Evolutionary conservation across 805 yeast genomes (phyloP).

Genomic region (Ogataea kodamae): DNA sequence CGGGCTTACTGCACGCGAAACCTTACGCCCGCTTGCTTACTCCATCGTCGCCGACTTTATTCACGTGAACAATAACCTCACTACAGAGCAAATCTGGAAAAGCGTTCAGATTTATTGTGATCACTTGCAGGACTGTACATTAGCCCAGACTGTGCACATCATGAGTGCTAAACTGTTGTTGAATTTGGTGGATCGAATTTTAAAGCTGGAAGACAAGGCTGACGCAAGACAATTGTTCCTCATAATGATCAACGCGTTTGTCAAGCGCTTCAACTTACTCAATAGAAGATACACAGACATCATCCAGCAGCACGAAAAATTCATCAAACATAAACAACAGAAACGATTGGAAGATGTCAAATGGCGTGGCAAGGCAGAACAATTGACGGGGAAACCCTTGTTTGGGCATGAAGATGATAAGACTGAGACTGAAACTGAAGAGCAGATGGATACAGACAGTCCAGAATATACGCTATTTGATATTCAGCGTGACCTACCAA

Average conservation of each 20-base stretch:
- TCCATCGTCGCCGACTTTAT: conserved; percentile 94
- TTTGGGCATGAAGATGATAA: conserved; percentile 19
- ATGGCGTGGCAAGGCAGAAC: conserved; percentile 39
- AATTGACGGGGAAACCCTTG: conserved; percentile 26
- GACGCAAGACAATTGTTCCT: conserved; percentile 83
- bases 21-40: conserved; percentile 88
- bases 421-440: conserved; percentile 5
- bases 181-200: conserved; percentile 83
- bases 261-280: conserved; percentile 71
- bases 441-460: conserved; percentile 19
- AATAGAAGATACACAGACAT: conserved; percentile 69
- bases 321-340: conserved; percentile 41
- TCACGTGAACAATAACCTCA: conserved; percentile 82
- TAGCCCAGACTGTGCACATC: conserved; percentile 88
- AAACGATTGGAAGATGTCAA: conserved; percentile 41
- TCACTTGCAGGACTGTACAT: conserved; percentile 72
- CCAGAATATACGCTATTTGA: conserved; percentile 41
- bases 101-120: conserved; percentile 81
- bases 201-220: conserved; percentile 73
- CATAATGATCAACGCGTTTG: conserved; percentile 83
- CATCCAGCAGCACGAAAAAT: conserved; percentile 55
- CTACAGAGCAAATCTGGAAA: conserved; percentile 79
- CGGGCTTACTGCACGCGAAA: conserved; percentile 87
- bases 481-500: conserved; percentile 51
- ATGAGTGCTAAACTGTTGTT: conserved; percentile 91